Evolutionary conservation across 2,329 filamentous ascomycete species (phyloP).

Genomic region (Fusarium coffeatum): DNA sequence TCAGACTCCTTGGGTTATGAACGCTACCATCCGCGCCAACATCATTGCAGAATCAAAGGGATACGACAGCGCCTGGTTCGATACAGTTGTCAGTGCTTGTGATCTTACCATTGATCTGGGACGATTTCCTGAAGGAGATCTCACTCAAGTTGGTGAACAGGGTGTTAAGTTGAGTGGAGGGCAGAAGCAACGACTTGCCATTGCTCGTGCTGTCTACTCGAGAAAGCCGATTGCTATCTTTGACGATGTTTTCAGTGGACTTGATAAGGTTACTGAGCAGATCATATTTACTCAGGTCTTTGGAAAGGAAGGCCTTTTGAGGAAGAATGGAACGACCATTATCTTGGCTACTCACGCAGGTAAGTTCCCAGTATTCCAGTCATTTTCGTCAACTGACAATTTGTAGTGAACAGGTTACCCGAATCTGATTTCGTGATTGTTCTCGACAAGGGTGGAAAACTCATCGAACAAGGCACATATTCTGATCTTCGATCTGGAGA

Average conservation of each 20-base stretch:
- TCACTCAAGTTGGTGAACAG: conserved; percentile 48
- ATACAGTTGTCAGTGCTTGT: conserved; percentile 50
- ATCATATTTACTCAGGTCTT: conserved; percentile 56
- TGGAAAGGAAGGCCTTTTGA: conserved; percentile 51
- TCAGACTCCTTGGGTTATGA: conserved; percentile 51
- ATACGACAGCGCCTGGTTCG: conserved; percentile 50
- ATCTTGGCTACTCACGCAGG: conserved; percentile 53
- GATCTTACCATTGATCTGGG: conserved; percentile 48
- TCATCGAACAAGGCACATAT: conserved; percentile 58
- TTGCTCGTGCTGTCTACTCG: conserved; percentile 51
- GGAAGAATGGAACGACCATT: conserved; percentile 45
- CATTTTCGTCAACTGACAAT: too few species aligned
- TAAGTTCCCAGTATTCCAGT: too few species aligned
- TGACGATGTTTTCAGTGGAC: conserved; percentile 55
- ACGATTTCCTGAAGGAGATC: conserved; percentile 39
- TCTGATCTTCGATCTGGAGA: conserved; percentile 50
- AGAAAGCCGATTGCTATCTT: conserved; percentile 51
- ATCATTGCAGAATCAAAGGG: conserved; percentile 49
- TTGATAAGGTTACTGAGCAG: conserved; percentile 57
- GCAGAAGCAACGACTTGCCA: conserved; percentile 51
- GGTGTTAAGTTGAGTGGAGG: conserved; percentile 52
- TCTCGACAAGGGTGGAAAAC: conserved; percentile 53
- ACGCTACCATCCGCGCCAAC: conserved; percentile 51
- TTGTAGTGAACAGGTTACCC: conserved; percentile 50
- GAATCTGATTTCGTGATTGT: conserved; percentile 59